phyloP scores from a whole-genome alignment of 306 rosid species.

The Quillaja saponaria region DNA sequence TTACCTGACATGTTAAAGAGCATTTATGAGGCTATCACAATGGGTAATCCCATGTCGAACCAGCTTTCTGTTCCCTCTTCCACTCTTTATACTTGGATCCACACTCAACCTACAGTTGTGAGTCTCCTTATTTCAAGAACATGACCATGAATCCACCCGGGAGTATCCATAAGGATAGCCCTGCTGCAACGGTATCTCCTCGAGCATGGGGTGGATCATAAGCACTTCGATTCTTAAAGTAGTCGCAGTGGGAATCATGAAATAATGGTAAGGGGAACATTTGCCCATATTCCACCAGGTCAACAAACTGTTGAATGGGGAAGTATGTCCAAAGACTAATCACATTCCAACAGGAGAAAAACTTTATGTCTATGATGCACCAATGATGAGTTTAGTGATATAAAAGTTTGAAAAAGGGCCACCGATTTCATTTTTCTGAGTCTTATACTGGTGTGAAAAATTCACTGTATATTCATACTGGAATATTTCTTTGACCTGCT shows the following conservation, averaged over 20 bases:
- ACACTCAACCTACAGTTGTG: slow-evolving; percentile 22
- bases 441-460: too few species aligned
- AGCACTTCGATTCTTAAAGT: slow-evolving; percentile 30
- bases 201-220: slow-evolving; percentile 23
- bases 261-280: slow-evolving; percentile 20
- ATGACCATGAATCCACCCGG: slow-evolving; percentile 18
- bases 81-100: slow-evolving; percentile 22
- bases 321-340: slow-evolving; percentile 24
- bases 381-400: slow-evolving; percentile 30
- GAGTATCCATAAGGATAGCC: slow-evolving; percentile 29
- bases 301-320: slow-evolving; percentile 28
- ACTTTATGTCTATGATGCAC: slow-evolving; percentile 21
- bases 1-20: slow-evolving; percentile 31
- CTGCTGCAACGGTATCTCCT: slow-evolving; percentile 28
- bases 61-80: slow-evolving; percentile 13
- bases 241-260: slow-evolving; percentile 28
- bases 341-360: slow-evolving; percentile 32
- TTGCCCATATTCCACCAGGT: slow-evolving; percentile 27
- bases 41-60: slow-evolving; percentile 24
- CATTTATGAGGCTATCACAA: slow-evolving; percentile 23
- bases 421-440: too few species aligned
- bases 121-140: slow-evolving; percentile 22
- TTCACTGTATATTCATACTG: too few species aligned
- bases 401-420: too few species aligned
- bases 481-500: too few species aligned